Base-by-base conservation (phyloP, 345 rosid species). In the Zanthoxylum bungeanum region DNA sequence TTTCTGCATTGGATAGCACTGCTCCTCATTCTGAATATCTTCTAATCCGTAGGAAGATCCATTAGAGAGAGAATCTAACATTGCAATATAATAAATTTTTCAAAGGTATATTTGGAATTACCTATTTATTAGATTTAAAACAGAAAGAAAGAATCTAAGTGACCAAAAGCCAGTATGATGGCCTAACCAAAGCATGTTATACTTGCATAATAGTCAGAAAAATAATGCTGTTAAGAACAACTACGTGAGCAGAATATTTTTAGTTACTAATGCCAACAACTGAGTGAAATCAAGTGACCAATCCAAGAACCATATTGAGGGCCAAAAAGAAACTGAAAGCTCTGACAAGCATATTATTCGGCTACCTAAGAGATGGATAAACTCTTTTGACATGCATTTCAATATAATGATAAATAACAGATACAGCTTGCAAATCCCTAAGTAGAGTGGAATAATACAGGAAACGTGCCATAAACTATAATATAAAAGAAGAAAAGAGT, bases 1-100 rank as follows among this genome's bases (percentile, higher is more conserved):
- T 85, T 84, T 90, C 86, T 85, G 89, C 87, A 94, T 76, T 8
- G 89, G 95, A 77, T 84, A 92, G 86, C 97, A 94, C 79, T 82
- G 87, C 79, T 89, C 85, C 64, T 72, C 82, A 80, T 86, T 81
- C 82, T 87, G 90, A 57, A 82, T 75, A 73, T 81, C 82, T 68
- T 77, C 73, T 59, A 82, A 76, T 63, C 75, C 80, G 70, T 77
- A 78, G 76, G 83, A 73, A 44, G 97, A 88, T 73, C 82, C 87
- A 80, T 84, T 90, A 16, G 84, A 83, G 53, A 86, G 73, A 64
- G 78, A n/a, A 74, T 81, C 83, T 56, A 80, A 67, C 47, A 72
- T 86, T 78, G 77, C 64, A 82, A 66, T 39, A 73, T 33, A 9
- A 72, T 34, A 65, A 57, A 17, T 1, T 34, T 74, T 58, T 64